Conservation (phyloP, 148 eudicot species). For the Rhododendron henanense region DNA sequence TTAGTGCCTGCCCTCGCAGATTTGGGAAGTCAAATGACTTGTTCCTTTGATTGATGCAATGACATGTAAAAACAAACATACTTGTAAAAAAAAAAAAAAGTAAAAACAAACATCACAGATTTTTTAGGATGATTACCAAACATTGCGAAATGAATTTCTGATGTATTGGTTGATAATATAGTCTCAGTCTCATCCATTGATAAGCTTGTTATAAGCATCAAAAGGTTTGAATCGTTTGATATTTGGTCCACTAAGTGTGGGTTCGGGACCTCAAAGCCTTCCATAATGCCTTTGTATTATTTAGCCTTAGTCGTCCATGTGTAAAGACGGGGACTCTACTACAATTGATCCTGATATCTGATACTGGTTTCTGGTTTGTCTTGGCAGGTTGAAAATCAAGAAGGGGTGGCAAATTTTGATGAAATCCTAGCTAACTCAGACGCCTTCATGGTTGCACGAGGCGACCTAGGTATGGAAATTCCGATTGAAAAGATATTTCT, state of each 20-base stretch:
- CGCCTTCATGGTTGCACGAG: constrained; percentile 55
- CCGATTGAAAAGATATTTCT: constrained; percentile 52
- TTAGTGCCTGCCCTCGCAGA: background rate
- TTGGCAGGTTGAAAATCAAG: constrained; percentile 50
- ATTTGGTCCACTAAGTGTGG: background rate
- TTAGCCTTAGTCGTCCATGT: background rate
- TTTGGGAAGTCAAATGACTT: background rate
- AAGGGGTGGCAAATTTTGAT: constrained; percentile 54
- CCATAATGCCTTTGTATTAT: background rate
- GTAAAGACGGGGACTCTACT: background rate
- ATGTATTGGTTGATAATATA: background rate
- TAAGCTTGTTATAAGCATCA: background rate
- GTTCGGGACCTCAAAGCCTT: background rate
- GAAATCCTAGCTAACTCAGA: constrained; percentile 51
- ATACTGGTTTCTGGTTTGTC: background rate
- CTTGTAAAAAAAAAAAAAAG: background rate
- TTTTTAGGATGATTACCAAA: background rate
- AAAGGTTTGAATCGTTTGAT: background rate
- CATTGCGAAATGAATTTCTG: background rate
- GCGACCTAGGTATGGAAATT: constrained; percentile 54
- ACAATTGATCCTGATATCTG: background rate
- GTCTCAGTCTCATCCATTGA: background rate
- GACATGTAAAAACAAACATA: background rate
- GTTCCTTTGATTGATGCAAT: background rate
- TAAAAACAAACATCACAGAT: background rate